A percentile compares a stretch with the other conserved stretches of the same genome.
Evolutionary conservation across 2,329 filamentous ascomycete genomes (phyloP).

Genomic region (Alternaria panax): DNA sequence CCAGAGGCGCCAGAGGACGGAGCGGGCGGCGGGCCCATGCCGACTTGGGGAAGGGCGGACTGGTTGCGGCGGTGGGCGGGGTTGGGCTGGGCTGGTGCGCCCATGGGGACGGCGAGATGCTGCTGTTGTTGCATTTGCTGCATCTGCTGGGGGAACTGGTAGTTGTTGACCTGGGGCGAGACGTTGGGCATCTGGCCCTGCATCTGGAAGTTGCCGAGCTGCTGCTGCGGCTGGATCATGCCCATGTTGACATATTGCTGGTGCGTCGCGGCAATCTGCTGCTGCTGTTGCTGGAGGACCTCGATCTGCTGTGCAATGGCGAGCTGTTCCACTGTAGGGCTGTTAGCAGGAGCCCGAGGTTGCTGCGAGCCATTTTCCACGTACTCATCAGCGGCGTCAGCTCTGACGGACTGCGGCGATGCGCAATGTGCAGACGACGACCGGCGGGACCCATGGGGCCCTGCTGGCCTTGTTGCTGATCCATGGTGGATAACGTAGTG

Average conservation of each 20-base stretch:
- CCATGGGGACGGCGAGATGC: conserved; percentile 74
- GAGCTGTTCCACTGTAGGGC: conserved; percentile 84
- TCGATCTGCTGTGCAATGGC: conserved; percentile 98
- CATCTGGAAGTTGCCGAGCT: conserved; percentile 64
- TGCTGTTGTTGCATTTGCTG: conserved; percentile 62
- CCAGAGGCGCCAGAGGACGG: conserved; percentile 88
- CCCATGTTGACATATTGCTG: conserved; percentile 98
- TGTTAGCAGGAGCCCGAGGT: conserved; percentile 31
- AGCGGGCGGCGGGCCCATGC: conserved; percentile 88
- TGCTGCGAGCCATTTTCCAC: conserved; percentile 53
- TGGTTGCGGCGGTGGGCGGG: conserved; percentile 95
- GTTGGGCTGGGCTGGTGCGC: conserved; percentile 73
- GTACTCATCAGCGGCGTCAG: conserved; percentile 97
- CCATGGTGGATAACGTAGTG: conserved; percentile 48
- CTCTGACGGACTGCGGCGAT: conserved; percentile 96
- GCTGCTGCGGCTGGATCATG: conserved; percentile 87
- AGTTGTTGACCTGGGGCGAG: conserved; percentile 76
- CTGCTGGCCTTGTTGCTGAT: conserved; percentile 62
- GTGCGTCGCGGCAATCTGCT: conserved; percentile 94
- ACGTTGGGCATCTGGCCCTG: conserved; percentile 82
- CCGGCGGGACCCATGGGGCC: conserved; percentile 74
- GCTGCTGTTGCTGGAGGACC: conserved; percentile 94
- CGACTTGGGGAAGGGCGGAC: conserved; percentile 92
- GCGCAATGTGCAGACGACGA: conserved; percentile 94
- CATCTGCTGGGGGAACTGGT: conserved; percentile 80